Percentiles rank a stretch among this genome's conserved stretches.
Evolutionary conservation across 2,329 filamentous ascomycete species (phyloP).

Genomic region (Colletotrichum truncatum): DNA sequence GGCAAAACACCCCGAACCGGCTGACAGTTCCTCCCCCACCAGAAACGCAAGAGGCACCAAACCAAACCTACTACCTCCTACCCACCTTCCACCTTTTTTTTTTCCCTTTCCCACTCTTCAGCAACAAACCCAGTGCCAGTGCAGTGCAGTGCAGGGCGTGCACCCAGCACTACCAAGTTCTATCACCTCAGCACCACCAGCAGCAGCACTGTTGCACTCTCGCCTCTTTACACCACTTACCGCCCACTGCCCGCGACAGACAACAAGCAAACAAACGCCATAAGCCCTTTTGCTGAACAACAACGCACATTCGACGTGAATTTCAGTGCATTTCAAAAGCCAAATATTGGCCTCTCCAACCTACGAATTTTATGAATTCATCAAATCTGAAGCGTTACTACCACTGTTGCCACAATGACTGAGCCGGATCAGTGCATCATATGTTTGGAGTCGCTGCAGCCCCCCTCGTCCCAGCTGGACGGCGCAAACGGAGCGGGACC

Average conservation of each 20-base stretch:
- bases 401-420: slow-evolving; percentile 56
- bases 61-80: slow-evolving; percentile 9
- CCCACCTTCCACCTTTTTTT: slow-evolving; percentile 25
- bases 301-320: not conserved
- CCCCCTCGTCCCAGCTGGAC: slow-evolving; percentile 40
- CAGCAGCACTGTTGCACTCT: not conserved
- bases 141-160: slow-evolving; percentile 15
- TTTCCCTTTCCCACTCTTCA: slow-evolving; percentile 33
- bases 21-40: slow-evolving; percentile 16
- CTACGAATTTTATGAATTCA: slow-evolving; percentile 56
- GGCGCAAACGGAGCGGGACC: slow-evolving; percentile 34
- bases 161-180: slow-evolving; percentile 31
- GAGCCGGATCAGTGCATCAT: slow-evolving; percentile 75
- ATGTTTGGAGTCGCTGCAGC: slow-evolving; percentile 69
- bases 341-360: slow-evolving; percentile 15
- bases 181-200: slow-evolving; percentile 27
- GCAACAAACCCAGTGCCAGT: slow-evolving; percentile 30
- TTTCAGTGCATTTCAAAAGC: slow-evolving; percentile 12
- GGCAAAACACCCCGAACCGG: slow-evolving; percentile 12
- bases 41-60: slow-evolving; percentile 7
- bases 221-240: not conserved
- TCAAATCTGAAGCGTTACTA: slow-evolving; percentile 45
- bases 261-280: slow-evolving; percentile 15
- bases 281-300: not conserved
- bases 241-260: slow-evolving; percentile 5